Percentiles rank a stretch among this genome's conserved stretches.
Evolutionary conservation across 1,139 yeast genomes (phyloP).

Genomic region (Sugiyamaella novakii): DNA sequence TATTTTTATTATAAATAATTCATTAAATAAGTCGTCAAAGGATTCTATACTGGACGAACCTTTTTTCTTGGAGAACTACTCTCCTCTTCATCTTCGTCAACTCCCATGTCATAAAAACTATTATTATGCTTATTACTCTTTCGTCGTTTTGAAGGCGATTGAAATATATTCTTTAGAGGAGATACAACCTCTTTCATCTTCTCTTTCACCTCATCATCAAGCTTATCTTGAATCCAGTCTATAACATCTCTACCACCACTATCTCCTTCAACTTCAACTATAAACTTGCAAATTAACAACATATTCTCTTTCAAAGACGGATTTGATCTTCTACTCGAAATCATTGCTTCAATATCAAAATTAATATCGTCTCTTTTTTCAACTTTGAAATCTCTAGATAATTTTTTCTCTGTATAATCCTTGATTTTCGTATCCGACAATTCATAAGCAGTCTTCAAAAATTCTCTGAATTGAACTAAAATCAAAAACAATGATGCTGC

Average conservation of each 20-base stretch:
- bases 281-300: neutral
- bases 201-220: slow-evolving; percentile 11
- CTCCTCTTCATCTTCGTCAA: neutral
- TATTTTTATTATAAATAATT: slow-evolving; percentile 7
- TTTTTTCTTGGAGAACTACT: slow-evolving; percentile 5
- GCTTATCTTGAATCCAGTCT: slow-evolving; percentile 12
- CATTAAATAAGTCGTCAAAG: slow-evolving; percentile 4
- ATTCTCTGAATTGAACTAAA: slow-evolving; percentile 17
- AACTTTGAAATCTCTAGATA: slow-evolving; percentile 4
- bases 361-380: slow-evolving; percentile 7
- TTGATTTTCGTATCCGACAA: slow-evolving; percentile 15
- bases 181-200: slow-evolving; percentile 2
- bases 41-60: slow-evolving; percentile 1
- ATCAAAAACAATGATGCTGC: slow-evolving; percentile 16
- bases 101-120: neutral
- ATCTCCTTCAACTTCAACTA: slow-evolving; percentile 13
- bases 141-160: slow-evolving; percentile 10
- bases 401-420: slow-evolving; percentile 10
- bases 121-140: neutral
- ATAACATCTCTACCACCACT: slow-evolving; percentile 5
- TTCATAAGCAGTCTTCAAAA: slow-evolving; percentile 17
- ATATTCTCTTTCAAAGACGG: slow-evolving; percentile 3
- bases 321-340: neutral
- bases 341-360: slow-evolving; percentile 4
- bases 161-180: neutral